phyloP scores from a whole-genome alignment of 2,329 filamentous ascomycete genomes.

The Hypoxylon sp. region DNA sequence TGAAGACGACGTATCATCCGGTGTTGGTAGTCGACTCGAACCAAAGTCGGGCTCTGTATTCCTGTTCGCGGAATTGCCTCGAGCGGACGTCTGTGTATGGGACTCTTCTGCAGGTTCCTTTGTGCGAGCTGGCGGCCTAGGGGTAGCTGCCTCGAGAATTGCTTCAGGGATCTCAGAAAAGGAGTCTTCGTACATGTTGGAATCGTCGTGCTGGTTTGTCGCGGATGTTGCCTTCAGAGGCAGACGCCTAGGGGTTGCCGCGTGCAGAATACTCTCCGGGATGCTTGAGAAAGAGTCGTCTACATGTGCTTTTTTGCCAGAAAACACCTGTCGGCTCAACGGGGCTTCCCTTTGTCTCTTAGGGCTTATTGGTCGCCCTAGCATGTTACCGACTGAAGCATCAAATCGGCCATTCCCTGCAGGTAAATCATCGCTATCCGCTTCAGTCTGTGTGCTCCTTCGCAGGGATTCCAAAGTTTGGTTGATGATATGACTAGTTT shows the following conservation, averaged over 20 bases:
- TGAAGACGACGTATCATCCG: conserved; percentile 60
- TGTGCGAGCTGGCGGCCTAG: conserved; percentile 48
- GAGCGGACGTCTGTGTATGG: conserved; percentile 28
- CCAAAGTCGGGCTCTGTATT: conserved; percentile 53
- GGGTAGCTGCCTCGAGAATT: conserved; percentile 63
- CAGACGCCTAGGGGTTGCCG: conserved; percentile 49
- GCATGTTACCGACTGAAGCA: conserved; percentile 22
- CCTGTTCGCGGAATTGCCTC: conserved; percentile 48
- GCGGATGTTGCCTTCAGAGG: conserved; percentile 39
- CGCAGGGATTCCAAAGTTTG: conserved; percentile 65
- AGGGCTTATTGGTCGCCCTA: conserved; percentile 51
- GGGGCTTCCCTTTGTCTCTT: conserved; percentile 50
- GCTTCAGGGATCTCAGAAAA: conserved; percentile 68
- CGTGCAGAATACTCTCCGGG: conserved; percentile 50
- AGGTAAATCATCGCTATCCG: conserved; percentile 31
- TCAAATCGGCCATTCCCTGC: conserved; percentile 27
- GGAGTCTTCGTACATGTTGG: conserved; percentile 63
- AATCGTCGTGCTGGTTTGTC: conserved; percentile 47
- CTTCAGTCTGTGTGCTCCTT: conserved; percentile 49
- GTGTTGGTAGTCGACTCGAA: conserved; percentile 62
- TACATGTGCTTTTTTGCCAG: conserved; percentile 48
- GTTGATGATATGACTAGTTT: conserved; percentile 68
- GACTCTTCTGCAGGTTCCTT: conserved; percentile 19
- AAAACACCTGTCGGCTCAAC: conserved; percentile 52
- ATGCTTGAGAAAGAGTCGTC: conserved; percentile 54